Base-by-base conservation (phyloP, 768 basidiomycete genomes). In the Candolleomyces eurysporus region DNA sequence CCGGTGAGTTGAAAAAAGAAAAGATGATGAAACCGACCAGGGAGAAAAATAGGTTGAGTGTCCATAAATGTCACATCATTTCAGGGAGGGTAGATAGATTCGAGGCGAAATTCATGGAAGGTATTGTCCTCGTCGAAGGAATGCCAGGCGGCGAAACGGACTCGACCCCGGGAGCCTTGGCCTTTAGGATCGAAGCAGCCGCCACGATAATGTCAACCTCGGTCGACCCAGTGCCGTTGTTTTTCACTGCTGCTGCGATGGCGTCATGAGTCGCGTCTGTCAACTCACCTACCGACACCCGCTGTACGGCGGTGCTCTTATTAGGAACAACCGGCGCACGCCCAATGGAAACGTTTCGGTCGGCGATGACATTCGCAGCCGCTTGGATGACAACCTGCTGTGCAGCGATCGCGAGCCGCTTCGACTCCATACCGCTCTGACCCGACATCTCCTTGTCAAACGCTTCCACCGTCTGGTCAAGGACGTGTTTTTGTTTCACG, bases 321-420 rank as follows among this genome's bases (percentile, higher is more conserved):
- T 74, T 71, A 49, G 73, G 78, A 55, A 73, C 73, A 16, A 73
- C 65, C 13, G 76, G 76, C 19, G 77, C 66, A 16, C 74, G 74
- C 54, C 77, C 76, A 62, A 69, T 73, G 43, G 75, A 76, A 60
- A 75, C 73, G 51, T 81, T 75, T 53, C 78, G 78, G 68, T 82
- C 79, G 39, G 82, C 81, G 40, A 82, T 76, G 5, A 82, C 80
- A 16, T 88, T 83, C 68, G 91, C 87, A 26, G 92, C 91, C 30
- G 92, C 92, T 68, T 90, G 86, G 39, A 91, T 79, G 50, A 94
- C 92, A 59, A 93, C 88, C 61, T 91, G 86, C 66, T 91, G 89
- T 17, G 90, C 91, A 4, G 91, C 91, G 13, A 84, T 86, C 5
- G 89, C 90, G 61, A 92, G 79, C 68, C 84, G 73, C 68, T 87